Evolutionary conservation across 306 rosid genomes (phyloP), one percentile per base, ranked within the genome.

Genomic region (barrel medic (Medicago truncatula)): DNA sequence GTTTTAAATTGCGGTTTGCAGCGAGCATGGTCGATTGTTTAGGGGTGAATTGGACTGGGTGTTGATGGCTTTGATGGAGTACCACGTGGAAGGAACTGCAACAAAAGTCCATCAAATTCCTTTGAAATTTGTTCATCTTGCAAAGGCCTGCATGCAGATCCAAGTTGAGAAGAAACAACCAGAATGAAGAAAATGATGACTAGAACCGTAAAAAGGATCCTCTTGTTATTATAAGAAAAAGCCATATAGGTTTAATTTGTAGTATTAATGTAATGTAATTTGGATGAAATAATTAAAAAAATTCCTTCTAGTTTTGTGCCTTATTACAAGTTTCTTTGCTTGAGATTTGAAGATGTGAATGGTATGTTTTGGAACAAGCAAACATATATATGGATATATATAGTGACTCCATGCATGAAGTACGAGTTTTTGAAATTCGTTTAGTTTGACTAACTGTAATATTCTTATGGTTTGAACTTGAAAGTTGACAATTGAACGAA

Each of bases 51-150:
- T 34, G 89, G 85, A 46, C 83, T 83, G 7, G 84, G 78, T 40
- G 16, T 12, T 2, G 80, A 8, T 8, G 81, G 84, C 6, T 15
- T 39, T 0, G 38, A 1, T 3, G 80, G 62, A 21, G 23, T 21
- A 1, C 91, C 89, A 39, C 76, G 82, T 34, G 70, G 86, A 67
- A 91, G 86, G 10, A 72, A 28, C 41, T 83, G 83, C 68, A 85
- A 38, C 15, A 80, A 49, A 44, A 83, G 76, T 10, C 84, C 78
- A 65, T 83, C 78, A 65, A 82, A 20, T 11, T 83, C 21, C 2
- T 12, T 34, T 8, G 12, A 62, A 12, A 31, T 7, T 62, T 8
- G 0, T 8, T 62, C 83, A 83, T 52, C 80, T 20, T 49, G 73
- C 71, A 90, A 63, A 0, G 82, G 74, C 75, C 91, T 91, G 63